Conservation (phyloP, 108 stramenopile species). For the Cyclotella choctawhatcheeana region DNA sequence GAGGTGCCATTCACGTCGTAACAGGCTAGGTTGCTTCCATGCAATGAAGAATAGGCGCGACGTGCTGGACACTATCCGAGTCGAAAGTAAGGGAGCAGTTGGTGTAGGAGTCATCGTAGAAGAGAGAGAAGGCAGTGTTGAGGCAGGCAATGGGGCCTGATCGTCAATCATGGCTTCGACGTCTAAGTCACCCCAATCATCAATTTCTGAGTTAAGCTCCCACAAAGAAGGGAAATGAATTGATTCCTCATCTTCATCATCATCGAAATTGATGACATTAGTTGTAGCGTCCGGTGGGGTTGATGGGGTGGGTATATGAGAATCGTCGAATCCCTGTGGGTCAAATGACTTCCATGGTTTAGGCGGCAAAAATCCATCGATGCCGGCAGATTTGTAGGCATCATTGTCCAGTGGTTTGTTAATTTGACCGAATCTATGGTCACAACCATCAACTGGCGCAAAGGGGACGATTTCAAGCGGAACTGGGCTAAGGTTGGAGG, state of each 20-base stretch:
- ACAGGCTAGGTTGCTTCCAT: not conserved
- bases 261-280: slow-evolving; percentile 6
- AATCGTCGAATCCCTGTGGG: slow-evolving; percentile 1
- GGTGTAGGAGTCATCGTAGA: not conserved
- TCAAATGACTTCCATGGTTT: not conserved
- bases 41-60: slow-evolving; percentile 22
- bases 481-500: slow-evolving; percentile 14
- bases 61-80: slow-evolving; percentile 1
- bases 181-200: too few species aligned
- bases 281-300: slow-evolving; percentile 20
- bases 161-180: too few species aligned
- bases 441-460: not conserved
- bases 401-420: slow-evolving; percentile 10
- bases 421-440: not conserved
- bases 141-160: too few species aligned
- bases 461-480: slow-evolving; percentile 17
- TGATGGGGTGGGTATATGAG: slow-evolving; percentile 1
- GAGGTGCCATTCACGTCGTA: not conserved
- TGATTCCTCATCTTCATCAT: too few species aligned
- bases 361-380: slow-evolving; percentile 16
- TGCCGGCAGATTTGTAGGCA: slow-evolving; percentile 4
- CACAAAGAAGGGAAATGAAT: too few species aligned
- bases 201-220: too few species aligned
- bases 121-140: not conserved
- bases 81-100: not conserved